Base-by-base conservation (phyloP, 805 yeast species). In the Nakazawaea ernobii region DNA sequence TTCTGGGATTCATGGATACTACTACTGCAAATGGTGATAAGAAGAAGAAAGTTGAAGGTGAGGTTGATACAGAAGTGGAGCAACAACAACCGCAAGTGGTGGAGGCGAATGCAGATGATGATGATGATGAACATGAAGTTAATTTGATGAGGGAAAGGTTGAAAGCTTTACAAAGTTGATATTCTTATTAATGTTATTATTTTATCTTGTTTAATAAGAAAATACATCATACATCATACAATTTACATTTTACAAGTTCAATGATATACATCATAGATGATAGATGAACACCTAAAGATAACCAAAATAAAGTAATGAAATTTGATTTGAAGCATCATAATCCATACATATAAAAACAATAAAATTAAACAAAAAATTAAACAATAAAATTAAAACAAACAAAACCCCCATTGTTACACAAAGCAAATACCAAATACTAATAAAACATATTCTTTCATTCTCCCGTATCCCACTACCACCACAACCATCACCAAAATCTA, bases 131-230 rank as follows among this genome's bases (percentile, higher is more conserved):
- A 50, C 85, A 82, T 52, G 84, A 79, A 50, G 79, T 87, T 58
- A 69, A 79, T 53, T 90, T 84, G 55, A 92, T 94, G 97, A 76
- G 96, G 55, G 92, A 91, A 60, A 72, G 98, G 50, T 72, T 92
- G 41, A 82, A 74, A 57, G 97, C 97, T 0, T 67, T 92, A 51
- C 97, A 92, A 60, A 76, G 74, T 46, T 80, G 43, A 49, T 30
- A n/a, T n/a, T n/a, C n/a, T n/a, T n/a, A n/a, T 32, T n/a, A 17
- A 7, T 33, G 14, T 32, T 40, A 11, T 30, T 11, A 17, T 14
- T 32, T 5, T 17, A 14, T 11, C 6, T 35, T 32, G 37, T 45
- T 35, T 32, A 17, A 20, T 41, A 8, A 28, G 6, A 29, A 29
- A 4, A 30, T 30, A 30, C 32, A 30, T 30, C 6, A 10, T 30